Evolutionary conservation across 306 rosid genomes (phyloP).

Genomic region (Corylus avellana): DNA sequence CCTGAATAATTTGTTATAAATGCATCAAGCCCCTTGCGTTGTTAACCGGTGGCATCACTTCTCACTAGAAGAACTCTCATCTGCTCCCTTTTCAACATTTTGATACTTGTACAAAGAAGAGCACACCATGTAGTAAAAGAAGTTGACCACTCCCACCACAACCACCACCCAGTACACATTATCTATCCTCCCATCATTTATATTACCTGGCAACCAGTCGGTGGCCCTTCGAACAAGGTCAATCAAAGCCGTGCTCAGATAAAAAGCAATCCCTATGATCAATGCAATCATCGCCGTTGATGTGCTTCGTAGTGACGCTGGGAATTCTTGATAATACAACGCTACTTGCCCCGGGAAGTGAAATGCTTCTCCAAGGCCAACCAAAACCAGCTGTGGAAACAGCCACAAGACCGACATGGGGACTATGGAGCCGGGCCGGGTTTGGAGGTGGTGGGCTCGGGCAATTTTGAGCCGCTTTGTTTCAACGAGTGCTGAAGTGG

Average conservation of each 20-base stretch:
- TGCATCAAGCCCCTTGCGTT: background rate
- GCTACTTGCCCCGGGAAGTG: conserved; percentile 68
- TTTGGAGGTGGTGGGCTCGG: conserved; percentile 6
- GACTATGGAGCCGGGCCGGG: background rate
- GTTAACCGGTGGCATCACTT: background rate
- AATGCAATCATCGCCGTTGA: conserved; percentile 46
- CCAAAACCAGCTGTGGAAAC: conserved; percentile 52
- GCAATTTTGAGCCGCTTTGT: conserved; percentile 53
- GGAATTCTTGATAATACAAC: conserved; percentile 68
- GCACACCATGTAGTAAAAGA: conserved; percentile 35
- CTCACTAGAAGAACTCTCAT: background rate
- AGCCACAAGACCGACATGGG: conserved; percentile 53
- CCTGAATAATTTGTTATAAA: background rate
- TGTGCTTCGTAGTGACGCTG: conserved; percentile 45
- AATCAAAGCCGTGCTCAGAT: conserved; percentile 32
- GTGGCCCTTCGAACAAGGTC: conserved; percentile 30
- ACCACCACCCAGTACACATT: conserved; percentile 41
- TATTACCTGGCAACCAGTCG: conserved; percentile 39
- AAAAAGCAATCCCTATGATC: conserved; percentile 24
- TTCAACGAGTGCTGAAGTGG: conserved; percentile 57
- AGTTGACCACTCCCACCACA: conserved; percentile 34
- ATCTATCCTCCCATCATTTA: conserved; percentile 43
- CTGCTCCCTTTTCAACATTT: conserved; percentile 4
- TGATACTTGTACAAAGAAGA: conserved; percentile 33
- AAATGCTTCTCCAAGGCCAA: conserved; percentile 70